Evolutionary conservation across 345 rosid genomes (phyloP).

Genomic region (Aquilaria sinensis): DNA sequence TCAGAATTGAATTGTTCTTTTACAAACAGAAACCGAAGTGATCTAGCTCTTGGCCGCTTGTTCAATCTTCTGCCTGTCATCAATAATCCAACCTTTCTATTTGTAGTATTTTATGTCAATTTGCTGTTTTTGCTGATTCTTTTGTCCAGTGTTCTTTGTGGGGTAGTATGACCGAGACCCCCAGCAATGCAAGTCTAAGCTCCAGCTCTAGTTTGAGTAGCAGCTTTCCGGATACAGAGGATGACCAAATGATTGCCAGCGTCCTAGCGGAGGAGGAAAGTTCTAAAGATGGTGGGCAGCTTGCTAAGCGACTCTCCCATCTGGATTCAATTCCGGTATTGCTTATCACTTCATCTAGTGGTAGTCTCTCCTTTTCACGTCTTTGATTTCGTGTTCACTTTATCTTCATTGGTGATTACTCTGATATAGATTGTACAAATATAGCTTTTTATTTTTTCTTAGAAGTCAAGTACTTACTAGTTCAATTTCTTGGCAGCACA

Average conservation of each 20-base stretch:
- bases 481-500: slow-evolving; percentile 59
- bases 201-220: slow-evolving; percentile 78
- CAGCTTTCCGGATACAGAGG: slow-evolving; percentile 71
- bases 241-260: slow-evolving; percentile 74
- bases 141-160: slow-evolving; percentile 6
- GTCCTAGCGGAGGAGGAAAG: slow-evolving; percentile 65
- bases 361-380: no score
- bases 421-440: not conserved
- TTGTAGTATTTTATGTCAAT: not conserved
- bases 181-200: slow-evolving; percentile 61
- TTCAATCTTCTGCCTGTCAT: no score
- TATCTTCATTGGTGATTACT: not conserved
- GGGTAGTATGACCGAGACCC: slow-evolving; percentile 43
- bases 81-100: no score
- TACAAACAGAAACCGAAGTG: no score
- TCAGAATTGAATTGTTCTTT: no score
- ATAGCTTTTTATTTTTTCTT: not conserved
- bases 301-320: slow-evolving; percentile 83
- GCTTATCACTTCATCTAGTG: not conserved
- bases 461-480: not conserved
- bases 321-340: slow-evolving; percentile 82
- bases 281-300: slow-evolving; percentile 36
- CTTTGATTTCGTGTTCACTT: not conserved
- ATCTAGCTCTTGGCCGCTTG: no score
- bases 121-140: slow-evolving; percentile 5